Conservation (phyloP, 23 red algal species). For the Gracilariopsis chorda region DNA sequence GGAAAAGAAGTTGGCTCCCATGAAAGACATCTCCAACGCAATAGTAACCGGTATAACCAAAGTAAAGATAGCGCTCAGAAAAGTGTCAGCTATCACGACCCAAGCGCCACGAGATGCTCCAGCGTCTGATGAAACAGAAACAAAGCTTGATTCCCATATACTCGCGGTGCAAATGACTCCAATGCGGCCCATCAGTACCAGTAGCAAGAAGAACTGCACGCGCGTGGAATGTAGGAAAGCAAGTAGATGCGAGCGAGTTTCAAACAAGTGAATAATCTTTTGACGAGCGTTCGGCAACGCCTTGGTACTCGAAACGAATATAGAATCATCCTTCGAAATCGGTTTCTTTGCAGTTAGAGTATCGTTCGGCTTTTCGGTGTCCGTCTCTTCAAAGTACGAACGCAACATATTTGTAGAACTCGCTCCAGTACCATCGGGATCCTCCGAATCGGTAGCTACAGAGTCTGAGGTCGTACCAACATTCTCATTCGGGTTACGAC, state of each 20-base stretch:
- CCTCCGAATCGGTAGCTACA: too few relatives aligned
- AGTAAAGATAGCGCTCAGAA: background rate
- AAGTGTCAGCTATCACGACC: conserved; percentile 8
- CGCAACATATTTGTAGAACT: too few relatives aligned
- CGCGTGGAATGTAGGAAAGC: conserved; percentile 40
- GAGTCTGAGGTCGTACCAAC: too few relatives aligned
- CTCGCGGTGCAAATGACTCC: background rate
- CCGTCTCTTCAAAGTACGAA: too few relatives aligned
- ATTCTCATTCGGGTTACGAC: too few relatives aligned
- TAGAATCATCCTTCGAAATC: background rate
- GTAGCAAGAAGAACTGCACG: conserved; percentile 41
- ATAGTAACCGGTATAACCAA: conserved; percentile 4
- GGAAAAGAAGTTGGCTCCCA: background rate
- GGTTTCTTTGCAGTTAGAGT: too few relatives aligned
- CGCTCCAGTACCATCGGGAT: too few relatives aligned
- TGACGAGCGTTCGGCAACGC: background rate
- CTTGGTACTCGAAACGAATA: conserved; percentile 11
- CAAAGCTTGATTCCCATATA: conserved; percentile 17
- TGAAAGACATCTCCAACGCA: background rate
- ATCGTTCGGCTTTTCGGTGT: too few relatives aligned
- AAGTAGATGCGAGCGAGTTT: conserved; percentile 31
- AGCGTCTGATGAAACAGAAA: background rate
- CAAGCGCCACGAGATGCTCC: background rate
- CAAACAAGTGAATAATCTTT: conserved; percentile 20
- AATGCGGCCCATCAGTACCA: conserved; percentile 12